Base-by-base conservation (phyloP, 108 stramenopile species). In the Aurantiochytrium sp. region DNA sequence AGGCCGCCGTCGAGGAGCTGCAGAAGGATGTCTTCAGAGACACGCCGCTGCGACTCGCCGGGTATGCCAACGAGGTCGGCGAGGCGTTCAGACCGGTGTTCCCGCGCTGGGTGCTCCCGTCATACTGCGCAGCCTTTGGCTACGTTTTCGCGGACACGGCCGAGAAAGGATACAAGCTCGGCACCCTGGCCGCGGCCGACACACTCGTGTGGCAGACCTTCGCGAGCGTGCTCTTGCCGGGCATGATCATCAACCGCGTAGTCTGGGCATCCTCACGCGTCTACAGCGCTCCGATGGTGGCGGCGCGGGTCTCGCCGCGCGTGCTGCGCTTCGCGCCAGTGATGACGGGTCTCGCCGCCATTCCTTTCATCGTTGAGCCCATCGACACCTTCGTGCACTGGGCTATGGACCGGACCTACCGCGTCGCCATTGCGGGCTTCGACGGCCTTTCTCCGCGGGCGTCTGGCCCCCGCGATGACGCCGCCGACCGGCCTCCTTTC, bases 51-150 rank as follows among this genome's bases (percentile, higher is more conserved):
- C 85, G 90, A 21, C 86, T 86, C 27, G 30, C 89, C 54, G 92
- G 92, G 41, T 92, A 92, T 54, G 90, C 91, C 17, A 92, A 92
- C 89, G 92, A 92, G 87, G 91, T 92, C 6, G 92, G 92, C 24
- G 92, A 92, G 54, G 90, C 89, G 32, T 92, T 92, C 86, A 81
- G 88, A 1, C 88, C 88, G 15, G 53, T 89, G 52, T 15, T 36
- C 37, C 90, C 91, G 37, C 34, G 73, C 34, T 55, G 85, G 36
- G 91, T 92, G 50, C 48, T 73, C 0, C 90, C 92, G 3, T 91
- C 91, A 5, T 92, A 92, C 52, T 90, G 48, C 55, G 90, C 91
- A 21, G 87, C 90, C 42, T 55, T 91, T 22, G 88, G 39, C 4
- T 92, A 92, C 68, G 92, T 93, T 31, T 31, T 90, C 42, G 92